Evolutionary conservation across 495 filamentous ascomycete genomes (phyloP).

Genomic region (Sordaria brevicollis): DNA sequence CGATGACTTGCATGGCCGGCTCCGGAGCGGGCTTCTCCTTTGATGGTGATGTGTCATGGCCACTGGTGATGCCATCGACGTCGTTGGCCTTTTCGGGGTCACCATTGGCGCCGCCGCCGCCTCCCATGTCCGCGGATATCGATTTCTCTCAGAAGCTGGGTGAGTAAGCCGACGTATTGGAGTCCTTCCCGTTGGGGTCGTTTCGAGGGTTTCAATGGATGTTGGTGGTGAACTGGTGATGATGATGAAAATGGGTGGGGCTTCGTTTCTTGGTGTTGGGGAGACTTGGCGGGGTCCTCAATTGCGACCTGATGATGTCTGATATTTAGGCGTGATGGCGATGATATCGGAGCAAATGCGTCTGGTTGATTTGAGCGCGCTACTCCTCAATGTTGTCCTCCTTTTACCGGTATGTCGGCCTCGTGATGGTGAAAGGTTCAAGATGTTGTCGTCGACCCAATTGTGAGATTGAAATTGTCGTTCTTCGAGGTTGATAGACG

Average conservation of each 20-base stretch:
- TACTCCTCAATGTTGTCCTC: not conserved
- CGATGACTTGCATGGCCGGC: conserved; percentile 66
- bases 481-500: not conserved
- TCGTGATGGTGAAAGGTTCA: not conserved
- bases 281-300: not conserved
- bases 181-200: not conserved
- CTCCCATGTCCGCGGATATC: not conserved
- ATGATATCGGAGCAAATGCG: not conserved
- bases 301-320: not conserved
- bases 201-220: not conserved
- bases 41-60: conserved; percentile 10
- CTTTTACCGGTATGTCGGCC: not conserved
- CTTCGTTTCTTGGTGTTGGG: not conserved
- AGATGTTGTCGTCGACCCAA: not conserved
- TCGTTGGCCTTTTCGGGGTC: conserved; percentile 7
- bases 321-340: not conserved
- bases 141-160: not conserved
- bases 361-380: not conserved
- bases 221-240: not conserved
- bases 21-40: conserved; percentile 10
- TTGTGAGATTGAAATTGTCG: not conserved
- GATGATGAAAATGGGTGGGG: not conserved
- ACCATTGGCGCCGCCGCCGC: not conserved
- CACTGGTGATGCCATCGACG: conserved; percentile 1
- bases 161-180: not conserved